Conservation (phyloP, 148 eudicot genomes). For the Rhododendron henanense region DNA sequence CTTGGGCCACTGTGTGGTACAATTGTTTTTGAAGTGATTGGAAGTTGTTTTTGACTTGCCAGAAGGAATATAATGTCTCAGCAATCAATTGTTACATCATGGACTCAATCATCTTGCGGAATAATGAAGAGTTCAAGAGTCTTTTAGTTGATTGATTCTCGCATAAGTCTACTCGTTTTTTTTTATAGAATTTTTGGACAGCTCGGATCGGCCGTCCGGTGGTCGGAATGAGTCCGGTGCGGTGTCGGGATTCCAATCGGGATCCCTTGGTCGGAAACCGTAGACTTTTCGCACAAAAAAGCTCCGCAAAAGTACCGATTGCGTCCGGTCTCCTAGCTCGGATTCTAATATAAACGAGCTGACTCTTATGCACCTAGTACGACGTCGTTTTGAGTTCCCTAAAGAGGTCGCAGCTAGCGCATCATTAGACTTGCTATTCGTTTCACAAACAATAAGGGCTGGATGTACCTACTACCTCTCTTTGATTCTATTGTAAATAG, state of each 20-base stretch:
- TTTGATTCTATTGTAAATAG: background rate
- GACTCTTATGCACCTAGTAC: background rate
- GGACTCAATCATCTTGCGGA: background rate
- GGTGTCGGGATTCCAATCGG: no score
- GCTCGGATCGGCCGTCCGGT: no score
- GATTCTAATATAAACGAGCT: background rate
- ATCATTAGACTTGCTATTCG: background rate
- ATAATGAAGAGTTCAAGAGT: background rate
- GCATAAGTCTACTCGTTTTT: no score
- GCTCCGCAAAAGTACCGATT: no score
- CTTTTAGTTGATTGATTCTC: background rate
- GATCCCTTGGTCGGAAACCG: no score
- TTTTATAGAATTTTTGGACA: no score
- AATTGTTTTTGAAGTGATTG: background rate
- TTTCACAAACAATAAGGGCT: background rate
- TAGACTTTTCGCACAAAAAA: no score
- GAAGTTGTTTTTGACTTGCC: background rate
- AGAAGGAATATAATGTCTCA: background rate
- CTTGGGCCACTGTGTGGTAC: background rate
- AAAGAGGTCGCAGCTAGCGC: background rate
- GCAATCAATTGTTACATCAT: background rate
- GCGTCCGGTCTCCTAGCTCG: background rate
- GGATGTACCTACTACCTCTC: background rate
- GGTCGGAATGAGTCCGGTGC: no score
- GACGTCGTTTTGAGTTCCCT: background rate